A percentile compares a stretch with the other conserved stretches of the same genome.
phyloP scores from a whole-genome alignment of 2,329 filamentous ascomycete species.

The Exophiala sideris region DNA sequence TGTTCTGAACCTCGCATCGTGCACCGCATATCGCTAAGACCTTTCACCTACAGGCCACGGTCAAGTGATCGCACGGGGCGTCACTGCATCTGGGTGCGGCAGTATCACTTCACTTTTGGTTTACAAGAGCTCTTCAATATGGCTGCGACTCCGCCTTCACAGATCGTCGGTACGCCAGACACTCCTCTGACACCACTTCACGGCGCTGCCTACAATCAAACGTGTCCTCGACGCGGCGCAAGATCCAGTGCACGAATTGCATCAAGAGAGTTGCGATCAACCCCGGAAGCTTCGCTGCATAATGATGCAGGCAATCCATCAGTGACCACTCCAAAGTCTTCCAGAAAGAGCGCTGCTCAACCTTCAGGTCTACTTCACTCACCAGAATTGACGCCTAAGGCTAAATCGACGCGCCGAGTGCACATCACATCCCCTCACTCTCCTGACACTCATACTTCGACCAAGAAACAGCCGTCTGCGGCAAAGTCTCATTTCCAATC shows the following conservation, averaged over 20 bases:
- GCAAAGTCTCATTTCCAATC: conserved; percentile 28
- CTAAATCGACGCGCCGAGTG: conserved; percentile 18
- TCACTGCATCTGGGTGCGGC: neutral
- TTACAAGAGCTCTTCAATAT: conserved; percentile 30
- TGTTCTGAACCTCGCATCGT: too few species aligned
- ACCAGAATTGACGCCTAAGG: conserved; percentile 25
- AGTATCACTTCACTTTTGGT: conserved; percentile 3
- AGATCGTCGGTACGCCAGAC: conserved; percentile 25
- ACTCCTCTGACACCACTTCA: conserved; percentile 45
- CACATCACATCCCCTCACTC: conserved; percentile 26
- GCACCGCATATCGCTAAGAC: too few species aligned
- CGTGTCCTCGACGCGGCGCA: conserved; percentile 7
- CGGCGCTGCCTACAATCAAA: conserved; percentile 42
- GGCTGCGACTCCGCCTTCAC: conserved; percentile 46
- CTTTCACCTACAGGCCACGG: too few species aligned
- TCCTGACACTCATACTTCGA: conserved; percentile 21
- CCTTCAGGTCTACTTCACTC: conserved; percentile 18
- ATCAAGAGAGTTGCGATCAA: conserved; percentile 9
- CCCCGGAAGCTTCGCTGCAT: conserved; percentile 14
- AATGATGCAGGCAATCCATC: neutral
- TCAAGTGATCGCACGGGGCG: too few species aligned
- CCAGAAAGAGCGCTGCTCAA: conserved; percentile 7
- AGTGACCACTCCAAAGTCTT: conserved; percentile 18
- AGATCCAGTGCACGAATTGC: conserved; percentile 17
- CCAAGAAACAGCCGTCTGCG: conserved; percentile 27